Percentiles rank a stretch among this genome's conserved stretches.
These are phyloP conservation scores for Amphibolis antarctica DNA, from an alignment of 106 monocot genomes.

Conservation along the genomic window DNA sequence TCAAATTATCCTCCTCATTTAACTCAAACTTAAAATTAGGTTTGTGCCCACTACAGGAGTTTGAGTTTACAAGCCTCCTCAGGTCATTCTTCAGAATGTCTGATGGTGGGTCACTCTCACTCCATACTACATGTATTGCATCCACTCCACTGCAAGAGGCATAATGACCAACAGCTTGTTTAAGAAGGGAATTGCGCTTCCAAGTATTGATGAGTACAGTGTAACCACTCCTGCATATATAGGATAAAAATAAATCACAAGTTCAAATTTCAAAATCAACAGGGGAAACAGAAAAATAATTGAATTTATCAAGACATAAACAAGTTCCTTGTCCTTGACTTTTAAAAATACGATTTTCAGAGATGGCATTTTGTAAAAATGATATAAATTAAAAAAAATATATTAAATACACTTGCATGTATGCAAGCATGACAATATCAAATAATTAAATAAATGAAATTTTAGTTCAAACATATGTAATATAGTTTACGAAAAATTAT, in stretches of 20 bases:
- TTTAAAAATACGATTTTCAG: too few species aligned
- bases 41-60: conserved; percentile 8
- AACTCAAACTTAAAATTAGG: conserved; percentile 37
- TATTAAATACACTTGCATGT: too few species aligned
- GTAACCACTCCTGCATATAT: conserved; percentile 32
- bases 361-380: too few species aligned
- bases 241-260: background rate
- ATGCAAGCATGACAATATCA: too few species aligned
- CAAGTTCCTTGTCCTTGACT: too few species aligned
- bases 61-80: conserved; percentile 8
- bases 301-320: too few species aligned
- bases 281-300: background rate
- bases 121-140: conserved; percentile 67
- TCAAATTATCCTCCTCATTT: conserved; percentile 50
- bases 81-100: conserved; percentile 26
- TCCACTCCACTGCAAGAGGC: conserved; percentile 38
- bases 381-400: too few species aligned
- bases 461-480: too few species aligned
- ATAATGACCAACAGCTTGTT: conserved; percentile 51
- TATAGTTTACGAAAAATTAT: too few species aligned
- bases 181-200: conserved; percentile 55
- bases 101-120: conserved; percentile 47
- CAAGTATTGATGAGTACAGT: conserved; percentile 68
- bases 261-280: background rate
- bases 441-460: too few species aligned